Evolutionary conservation across 257 asterid species (phyloP), one percentile per base, ranked within the genome.

Genomic region (Leonotis leonurus): DNA sequence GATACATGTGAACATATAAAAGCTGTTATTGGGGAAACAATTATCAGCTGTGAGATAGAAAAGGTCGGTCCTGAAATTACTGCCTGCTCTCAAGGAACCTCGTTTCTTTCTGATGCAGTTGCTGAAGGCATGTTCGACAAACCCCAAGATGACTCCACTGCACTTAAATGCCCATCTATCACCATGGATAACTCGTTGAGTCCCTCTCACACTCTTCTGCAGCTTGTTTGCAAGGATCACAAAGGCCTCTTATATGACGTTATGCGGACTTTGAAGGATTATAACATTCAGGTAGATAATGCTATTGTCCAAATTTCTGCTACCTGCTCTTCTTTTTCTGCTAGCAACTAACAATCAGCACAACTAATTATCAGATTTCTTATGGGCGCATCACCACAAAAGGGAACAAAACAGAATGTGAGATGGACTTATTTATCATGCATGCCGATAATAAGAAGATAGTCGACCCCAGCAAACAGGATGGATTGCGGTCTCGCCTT

Each of bases 181-280:
- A 75, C 82, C 4, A 69, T 88, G 60, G 98, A 91, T 56, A 88
- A 88, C 75, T 54, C 55, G 35, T 51, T 88, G 78, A 86, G 96
- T 48, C 98, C 88, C 52, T 82, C 84, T 25, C 98, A 84, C 74
- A 86, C 96, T 9, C 92, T 86, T 3, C 80, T 91, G 74, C 96
- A 91, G 76, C 84, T 88, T 27, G 88, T 77, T 67, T 91, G 94
- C 78, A 84, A 40, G 45, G 83, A 86, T 69, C 98, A 91, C 66
- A 91, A 91, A 75, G 98, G 95, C 60, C 83, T 88, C 52, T 56
- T 84, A 10, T 91, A 88, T 33, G 98, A 88, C 41, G 75, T 82
- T 26, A 91, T 91, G 98, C 78, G 98, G 55, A 88, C 98, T 35
- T 70, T 91, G 46, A 91, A 91, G 75, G 98, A 91, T 62, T 89